Evolutionary conservation across 495 filamentous ascomycete species (phyloP).

Genomic region (Pyronema domesticum): DNA sequence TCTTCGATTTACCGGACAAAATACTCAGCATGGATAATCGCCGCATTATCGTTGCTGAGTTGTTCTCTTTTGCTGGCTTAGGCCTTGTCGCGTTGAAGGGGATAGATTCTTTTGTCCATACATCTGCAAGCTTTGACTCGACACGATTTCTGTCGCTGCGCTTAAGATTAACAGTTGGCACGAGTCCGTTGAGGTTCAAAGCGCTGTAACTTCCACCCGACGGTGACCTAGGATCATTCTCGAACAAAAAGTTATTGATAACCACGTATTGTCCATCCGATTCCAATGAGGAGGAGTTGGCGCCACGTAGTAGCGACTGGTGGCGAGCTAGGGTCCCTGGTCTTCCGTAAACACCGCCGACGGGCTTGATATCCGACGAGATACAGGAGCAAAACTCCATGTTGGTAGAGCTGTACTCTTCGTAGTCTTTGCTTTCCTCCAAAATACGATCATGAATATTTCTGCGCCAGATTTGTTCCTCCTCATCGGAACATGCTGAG

Average conservation of each 20-base stretch:
- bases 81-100: slow-evolving; percentile 35
- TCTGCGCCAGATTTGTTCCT: slow-evolving; percentile 61
- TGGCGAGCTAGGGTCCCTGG: slow-evolving; percentile 53
- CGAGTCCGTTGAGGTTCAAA: not conserved
- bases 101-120: slow-evolving; percentile 70
- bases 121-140: slow-evolving; percentile 53
- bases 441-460: slow-evolving; percentile 30
- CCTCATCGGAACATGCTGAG: slow-evolving; percentile 67
- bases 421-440: slow-evolving; percentile 27
- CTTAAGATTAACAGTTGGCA: slow-evolving; percentile 35
- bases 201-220: not conserved
- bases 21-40: slow-evolving; percentile 2
- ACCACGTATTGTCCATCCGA: slow-evolving; percentile 54
- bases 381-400: slow-evolving; percentile 38
- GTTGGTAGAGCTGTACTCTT: slow-evolving; percentile 30
- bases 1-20: not conserved
- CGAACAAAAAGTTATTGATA: slow-evolving; percentile 47
- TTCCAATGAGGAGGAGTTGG: slow-evolving; percentile 42
- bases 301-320: slow-evolving; percentile 63
- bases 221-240: not conserved
- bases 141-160: slow-evolving; percentile 60
- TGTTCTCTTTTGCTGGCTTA: not conserved
- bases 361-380: slow-evolving; percentile 48
- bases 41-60: slow-evolving; percentile 1
- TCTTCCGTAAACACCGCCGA: slow-evolving; percentile 55